Evolutionary conservation across 2,329 filamentous ascomycete genomes (phyloP), one percentile per base, ranked within the genome.

Genomic region (Helotiales sp.): DNA sequence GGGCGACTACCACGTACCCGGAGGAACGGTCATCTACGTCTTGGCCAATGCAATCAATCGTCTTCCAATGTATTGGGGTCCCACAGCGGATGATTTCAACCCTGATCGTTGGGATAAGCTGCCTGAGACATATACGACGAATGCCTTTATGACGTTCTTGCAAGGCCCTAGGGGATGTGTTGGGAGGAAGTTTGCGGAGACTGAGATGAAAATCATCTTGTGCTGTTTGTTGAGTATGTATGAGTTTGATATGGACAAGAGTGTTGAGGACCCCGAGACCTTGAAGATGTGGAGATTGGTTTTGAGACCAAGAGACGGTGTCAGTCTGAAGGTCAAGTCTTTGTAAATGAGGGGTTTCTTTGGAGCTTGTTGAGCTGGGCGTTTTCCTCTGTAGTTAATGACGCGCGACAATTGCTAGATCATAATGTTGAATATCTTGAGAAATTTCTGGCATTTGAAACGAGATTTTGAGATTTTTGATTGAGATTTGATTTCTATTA

Each of bases 231-330:
- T 79, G 57, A 78, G 76, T 64, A 72, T 74, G 72, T 79, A 75
- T 70, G 68, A 61, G 1, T 79, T 79, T 69, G 76, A 75, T 69
- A 77, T 76, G 17, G 80, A 83, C 65, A 67, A 72, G 34, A 71
- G 68, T 30, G 75, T 78, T 6, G 74, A 76, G 3, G 78, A 83
- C 69, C 82, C 81, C 8, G 82, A 83, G 73, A 75, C 78, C 15
- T 78, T 80, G 77, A 83, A 83, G 77, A 83, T 83, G 81, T 83
- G 82, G 82, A 77, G 81, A 40, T 70, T 83, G 52, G 81, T 83
- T 17, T 69, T 83, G 71, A 74, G 81, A 63, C 82, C 82, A 1
- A 80, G 78, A 74, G 78, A 82, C 67, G 81, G 82, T 28, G 77
- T 82, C 15, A 77, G 74, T 1, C 75, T 82, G 61, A 79, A 78